These are phyloP conservation scores for Aspergillus wentii DNA, from an alignment of 495 filamentous ascomycete species.

Conservation along the genomic window DNA sequence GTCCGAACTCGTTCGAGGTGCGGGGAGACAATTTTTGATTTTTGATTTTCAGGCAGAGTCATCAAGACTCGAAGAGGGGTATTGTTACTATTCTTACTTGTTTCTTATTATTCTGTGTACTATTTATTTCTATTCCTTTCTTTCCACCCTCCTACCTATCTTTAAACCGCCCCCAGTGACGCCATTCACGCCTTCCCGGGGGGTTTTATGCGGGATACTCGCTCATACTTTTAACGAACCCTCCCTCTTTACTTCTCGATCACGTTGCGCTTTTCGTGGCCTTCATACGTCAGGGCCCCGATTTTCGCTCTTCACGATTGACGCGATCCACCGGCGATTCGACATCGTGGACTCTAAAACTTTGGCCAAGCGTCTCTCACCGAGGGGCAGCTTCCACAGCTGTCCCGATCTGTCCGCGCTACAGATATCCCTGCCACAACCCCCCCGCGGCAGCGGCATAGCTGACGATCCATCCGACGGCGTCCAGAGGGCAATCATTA, in stretches of 20 bases:
- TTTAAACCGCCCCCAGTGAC: too few relatives aligned
- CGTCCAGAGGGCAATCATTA: constrained; percentile 24
- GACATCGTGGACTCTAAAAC: constrained; percentile 28
- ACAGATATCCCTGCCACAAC: constrained; percentile 32
- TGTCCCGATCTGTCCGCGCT: constrained; percentile 47
- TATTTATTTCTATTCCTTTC: too few relatives aligned
- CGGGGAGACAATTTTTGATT: too few relatives aligned
- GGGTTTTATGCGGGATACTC: neutral
- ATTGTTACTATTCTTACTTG: too few relatives aligned
- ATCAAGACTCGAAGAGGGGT: too few relatives aligned
- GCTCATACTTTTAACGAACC: neutral
- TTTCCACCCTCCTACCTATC: too few relatives aligned
- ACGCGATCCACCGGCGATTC: constrained; percentile 19
- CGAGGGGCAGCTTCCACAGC: constrained; percentile 46
- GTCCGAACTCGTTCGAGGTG: too few relatives aligned
- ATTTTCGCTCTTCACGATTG: too few relatives aligned
- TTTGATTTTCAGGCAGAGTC: too few relatives aligned
- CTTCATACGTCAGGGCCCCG: too few relatives aligned
- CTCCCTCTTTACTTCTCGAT: neutral
- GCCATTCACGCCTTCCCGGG: too few relatives aligned
- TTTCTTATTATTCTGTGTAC: too few relatives aligned
- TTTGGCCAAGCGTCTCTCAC: constrained; percentile 41
- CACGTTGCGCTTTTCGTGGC: constrained; percentile 1
- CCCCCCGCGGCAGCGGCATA: constrained; percentile 13
- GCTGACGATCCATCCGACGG: constrained; percentile 20